Percentiles rank a stretch among this genome's conserved stretches.
phyloP scores from a whole-genome alignment of 75 land plant species.

The Gnetum montanum region DNA sequence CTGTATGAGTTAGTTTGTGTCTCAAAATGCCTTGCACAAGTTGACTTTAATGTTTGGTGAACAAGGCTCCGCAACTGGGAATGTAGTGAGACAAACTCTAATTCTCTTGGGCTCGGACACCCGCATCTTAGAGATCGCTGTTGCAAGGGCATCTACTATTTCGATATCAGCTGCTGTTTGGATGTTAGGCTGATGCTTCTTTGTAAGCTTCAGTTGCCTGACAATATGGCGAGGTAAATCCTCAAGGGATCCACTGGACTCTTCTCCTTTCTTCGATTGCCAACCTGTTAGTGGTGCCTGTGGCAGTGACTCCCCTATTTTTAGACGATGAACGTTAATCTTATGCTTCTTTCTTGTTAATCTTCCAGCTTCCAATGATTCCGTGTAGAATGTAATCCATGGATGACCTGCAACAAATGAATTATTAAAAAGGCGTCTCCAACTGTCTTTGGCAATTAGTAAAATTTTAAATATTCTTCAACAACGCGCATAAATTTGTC shows the following conservation, averaged over 20 bases:
- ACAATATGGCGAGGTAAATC: no score
- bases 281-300: no score
- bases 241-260: no score
- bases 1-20: no score
- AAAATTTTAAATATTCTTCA: background rate
- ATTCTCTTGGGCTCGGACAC: constrained; percentile 62
- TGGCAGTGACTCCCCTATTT: no score
- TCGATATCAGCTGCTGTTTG: background rate
- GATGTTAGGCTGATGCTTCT: background rate
- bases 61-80: constrained; percentile 22
- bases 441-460: background rate
- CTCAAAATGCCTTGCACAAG: constrained; percentile 47
- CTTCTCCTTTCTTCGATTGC: no score
- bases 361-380: constrained; percentile 14
- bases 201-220: no score
- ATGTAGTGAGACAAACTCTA: constrained; percentile 29
- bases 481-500: background rate
- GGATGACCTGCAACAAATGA: constrained; percentile 43
- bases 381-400: constrained; percentile 59
- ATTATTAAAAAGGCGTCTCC: background rate
- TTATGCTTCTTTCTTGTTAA: constrained; percentile 15
- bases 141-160: constrained; percentile 45
- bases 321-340: no score
- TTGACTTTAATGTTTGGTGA: constrained; percentile 39
- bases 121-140: constrained; percentile 43